phyloP scores from a whole-genome alignment of 495 filamentous ascomycete species.

The Neurospora sp. region DNA sequence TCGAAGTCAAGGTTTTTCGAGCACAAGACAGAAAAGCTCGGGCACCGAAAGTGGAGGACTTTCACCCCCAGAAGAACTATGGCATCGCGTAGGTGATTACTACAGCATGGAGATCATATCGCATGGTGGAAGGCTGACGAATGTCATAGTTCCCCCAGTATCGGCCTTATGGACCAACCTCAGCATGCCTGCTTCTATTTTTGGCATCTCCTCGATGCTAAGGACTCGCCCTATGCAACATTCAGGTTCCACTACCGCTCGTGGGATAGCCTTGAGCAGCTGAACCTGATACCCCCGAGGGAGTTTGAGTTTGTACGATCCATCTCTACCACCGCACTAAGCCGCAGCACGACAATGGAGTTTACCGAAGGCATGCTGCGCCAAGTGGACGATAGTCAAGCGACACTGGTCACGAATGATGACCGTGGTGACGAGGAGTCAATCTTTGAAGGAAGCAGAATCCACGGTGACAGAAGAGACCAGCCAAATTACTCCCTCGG shows the following conservation, averaged over 20 bases:
- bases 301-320: slow-evolving; percentile 8
- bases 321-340: slow-evolving; percentile 3
- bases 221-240: slow-evolving; percentile 34
- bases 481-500: slow-evolving; percentile 13
- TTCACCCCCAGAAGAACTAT: slow-evolving; percentile 29
- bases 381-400: background rate
- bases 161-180: slow-evolving; percentile 37
- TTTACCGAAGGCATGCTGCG: background rate
- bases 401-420: background rate
- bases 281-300: slow-evolving; percentile 25
- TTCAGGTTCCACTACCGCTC: slow-evolving; percentile 43
- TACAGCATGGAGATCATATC: background rate
- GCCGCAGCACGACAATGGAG: background rate
- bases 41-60: slow-evolving; percentile 25
- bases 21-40: slow-evolving; percentile 26
- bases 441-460: background rate
- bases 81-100: slow-evolving; percentile 35
- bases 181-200: slow-evolving; percentile 37
- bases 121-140: slow-evolving; percentile 3
- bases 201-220: slow-evolving; percentile 36
- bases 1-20: slow-evolving; percentile 41
- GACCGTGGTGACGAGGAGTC: background rate
- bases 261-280: slow-evolving; percentile 28
- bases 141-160: slow-evolving; percentile 26
- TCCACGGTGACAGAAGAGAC: background rate